Evolutionary conservation across 331 rosid genomes (phyloP).

Genomic region (Quercus phellos): DNA sequence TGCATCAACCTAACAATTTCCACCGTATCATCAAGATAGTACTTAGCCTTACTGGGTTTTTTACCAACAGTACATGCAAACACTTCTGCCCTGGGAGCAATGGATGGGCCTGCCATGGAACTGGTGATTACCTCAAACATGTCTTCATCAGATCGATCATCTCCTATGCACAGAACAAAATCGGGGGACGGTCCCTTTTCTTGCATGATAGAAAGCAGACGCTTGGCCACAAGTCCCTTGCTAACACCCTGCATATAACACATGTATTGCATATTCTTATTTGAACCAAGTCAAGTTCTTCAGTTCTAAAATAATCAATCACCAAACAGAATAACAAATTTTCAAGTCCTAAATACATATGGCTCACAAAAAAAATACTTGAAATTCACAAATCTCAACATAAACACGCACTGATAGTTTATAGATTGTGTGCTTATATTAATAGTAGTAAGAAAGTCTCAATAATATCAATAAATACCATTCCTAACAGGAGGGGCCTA

Average conservation of each 20-base stretch:
- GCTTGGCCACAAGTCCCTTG: slow-evolving; percentile 66
- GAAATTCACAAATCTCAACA: background rate
- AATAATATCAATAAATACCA: background rate
- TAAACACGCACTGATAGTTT: background rate
- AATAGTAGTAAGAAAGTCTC: background rate
- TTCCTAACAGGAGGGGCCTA: background rate
- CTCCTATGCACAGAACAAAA: slow-evolving; percentile 68
- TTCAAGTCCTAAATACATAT: background rate
- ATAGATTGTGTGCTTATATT: background rate
- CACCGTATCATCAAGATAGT: slow-evolving; percentile 58
- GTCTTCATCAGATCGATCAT: slow-evolving; percentile 81
- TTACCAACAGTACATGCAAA: slow-evolving; percentile 63
- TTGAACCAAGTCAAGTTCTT: background rate
- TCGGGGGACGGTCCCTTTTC: slow-evolving; percentile 48
- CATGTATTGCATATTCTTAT: background rate
- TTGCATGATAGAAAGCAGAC: slow-evolving; percentile 54
- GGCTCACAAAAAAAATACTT: background rate
- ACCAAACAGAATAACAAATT: background rate
- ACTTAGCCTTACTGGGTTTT: slow-evolving; percentile 71
- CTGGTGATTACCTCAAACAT: slow-evolving; percentile 66
- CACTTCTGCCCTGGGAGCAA: slow-evolving; percentile 51
- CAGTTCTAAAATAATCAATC: background rate
- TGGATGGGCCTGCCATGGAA: slow-evolving; percentile 47
- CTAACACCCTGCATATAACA: slow-evolving; percentile 50
- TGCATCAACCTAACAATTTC: slow-evolving; percentile 56